Percentiles rank a stretch among this genome's conserved stretches.
Conservation (phyloP, 768 basidiomycete species). For the Leccinum incarnatum region DNA sequence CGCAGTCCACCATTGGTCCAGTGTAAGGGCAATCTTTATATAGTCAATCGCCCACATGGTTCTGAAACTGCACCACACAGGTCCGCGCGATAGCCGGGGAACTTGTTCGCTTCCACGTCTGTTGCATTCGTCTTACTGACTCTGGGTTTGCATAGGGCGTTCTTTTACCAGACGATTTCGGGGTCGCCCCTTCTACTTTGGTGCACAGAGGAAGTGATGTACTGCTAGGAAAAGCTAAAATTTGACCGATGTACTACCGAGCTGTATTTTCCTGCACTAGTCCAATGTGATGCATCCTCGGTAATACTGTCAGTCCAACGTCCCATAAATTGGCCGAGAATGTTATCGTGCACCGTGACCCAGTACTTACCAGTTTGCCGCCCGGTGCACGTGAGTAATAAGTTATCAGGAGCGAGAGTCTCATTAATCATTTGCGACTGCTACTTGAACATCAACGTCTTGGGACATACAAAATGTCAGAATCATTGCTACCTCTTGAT, state of each 20-base stretch:
- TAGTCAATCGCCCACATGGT: constrained; percentile 1
- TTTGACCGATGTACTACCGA: constrained; percentile 35
- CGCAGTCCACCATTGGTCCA: constrained; percentile 90
- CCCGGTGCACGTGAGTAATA: constrained; percentile 21
- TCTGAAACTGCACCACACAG: constrained; percentile 41
- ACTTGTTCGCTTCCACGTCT: constrained; percentile 47
- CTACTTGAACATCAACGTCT: neutral
- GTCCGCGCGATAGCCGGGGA: constrained; percentile 84
- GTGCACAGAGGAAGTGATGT: constrained; percentile 69
- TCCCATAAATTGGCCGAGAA: neutral
- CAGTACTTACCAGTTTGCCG: neutral
- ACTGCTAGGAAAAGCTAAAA: constrained; percentile 63
- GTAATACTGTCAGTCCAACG: neutral
- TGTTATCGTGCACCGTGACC: neutral
- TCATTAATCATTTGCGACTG: neutral
- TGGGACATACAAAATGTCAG: constrained; percentile 29
- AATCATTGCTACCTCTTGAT: constrained; percentile 56
- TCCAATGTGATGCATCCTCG: neutral
- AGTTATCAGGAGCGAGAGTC: neutral
- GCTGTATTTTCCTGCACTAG: constrained; percentile 8
- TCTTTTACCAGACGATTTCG: constrained; percentile 70
- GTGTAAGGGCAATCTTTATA: constrained; percentile 47
- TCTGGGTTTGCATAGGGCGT: constrained; percentile 48
- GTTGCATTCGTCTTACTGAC: constrained; percentile 11
- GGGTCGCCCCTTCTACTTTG: constrained; percentile 83